Evolutionary conservation across 2,329 filamentous ascomycete species (phyloP).

Genomic region (Raffaelea deltoideospora): DNA sequence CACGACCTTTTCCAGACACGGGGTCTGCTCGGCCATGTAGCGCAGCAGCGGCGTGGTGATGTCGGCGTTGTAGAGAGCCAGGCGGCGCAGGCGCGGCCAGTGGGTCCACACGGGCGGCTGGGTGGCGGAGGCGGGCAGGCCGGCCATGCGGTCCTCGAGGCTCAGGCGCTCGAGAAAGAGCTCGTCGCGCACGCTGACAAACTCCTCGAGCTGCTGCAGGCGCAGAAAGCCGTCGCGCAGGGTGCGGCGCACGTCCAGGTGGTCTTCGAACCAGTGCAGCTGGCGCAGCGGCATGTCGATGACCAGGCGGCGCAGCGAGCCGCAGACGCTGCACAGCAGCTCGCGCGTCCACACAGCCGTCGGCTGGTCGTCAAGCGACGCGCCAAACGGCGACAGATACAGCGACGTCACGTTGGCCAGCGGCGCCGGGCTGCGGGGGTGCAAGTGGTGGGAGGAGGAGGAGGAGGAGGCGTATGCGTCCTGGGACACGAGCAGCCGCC

Average conservation of each 20-base stretch:
- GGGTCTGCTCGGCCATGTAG: constrained; percentile 17
- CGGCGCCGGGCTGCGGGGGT: constrained; percentile 12
- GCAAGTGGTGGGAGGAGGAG: too few relatives aligned
- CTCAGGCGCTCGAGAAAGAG: constrained; percentile 19
- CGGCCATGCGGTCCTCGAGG: constrained; percentile 6
- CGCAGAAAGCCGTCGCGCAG: constrained; percentile 29
- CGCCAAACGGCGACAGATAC: constrained; percentile 24
- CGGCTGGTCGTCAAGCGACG: constrained; percentile 22
- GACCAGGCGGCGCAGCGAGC: constrained; percentile 27
- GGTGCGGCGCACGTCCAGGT: constrained; percentile 19
- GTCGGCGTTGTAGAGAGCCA: constrained; percentile 27
- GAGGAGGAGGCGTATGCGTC: too few relatives aligned
- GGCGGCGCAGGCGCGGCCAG: constrained; percentile 25
- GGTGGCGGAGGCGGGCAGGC: too few relatives aligned
- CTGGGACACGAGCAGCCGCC: constrained; percentile 16
- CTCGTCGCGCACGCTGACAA: constrained; percentile 31
- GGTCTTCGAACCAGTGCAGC: constrained; percentile 25
- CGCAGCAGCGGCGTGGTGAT: constrained; percentile 21
- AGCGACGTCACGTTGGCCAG: constrained; percentile 20
- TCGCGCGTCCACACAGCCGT: constrained; percentile 24
- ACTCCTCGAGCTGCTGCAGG: constrained; percentile 29
- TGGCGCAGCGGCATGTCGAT: constrained; percentile 32
- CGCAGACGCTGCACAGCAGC: constrained; percentile 23
- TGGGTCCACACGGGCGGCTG: constrained; percentile 25
- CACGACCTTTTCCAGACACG: constrained; percentile 24